phyloP scores from a whole-genome alignment of 345 rosid genomes.

The Dimocarpus longan region DNA sequence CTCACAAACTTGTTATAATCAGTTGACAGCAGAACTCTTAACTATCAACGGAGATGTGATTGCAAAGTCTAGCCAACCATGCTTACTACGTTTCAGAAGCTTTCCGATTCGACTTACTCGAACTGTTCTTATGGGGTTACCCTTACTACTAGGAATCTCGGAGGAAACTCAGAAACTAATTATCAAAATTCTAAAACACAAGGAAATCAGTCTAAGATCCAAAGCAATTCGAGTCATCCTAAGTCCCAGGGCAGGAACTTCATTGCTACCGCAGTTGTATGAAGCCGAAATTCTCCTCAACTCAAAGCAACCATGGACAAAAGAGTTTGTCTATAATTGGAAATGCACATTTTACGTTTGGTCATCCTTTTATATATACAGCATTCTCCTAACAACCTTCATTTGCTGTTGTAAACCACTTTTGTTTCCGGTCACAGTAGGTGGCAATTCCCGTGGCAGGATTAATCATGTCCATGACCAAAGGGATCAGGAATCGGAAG shows the following conservation, averaged over 20 bases:
- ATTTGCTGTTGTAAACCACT: constrained; percentile 46
- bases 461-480: not conserved
- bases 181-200: constrained; percentile 45
- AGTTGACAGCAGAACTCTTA: constrained; percentile 71
- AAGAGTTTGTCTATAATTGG: constrained; percentile 67
- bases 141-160: constrained; percentile 60
- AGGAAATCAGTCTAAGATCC: constrained; percentile 63
- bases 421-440: constrained; percentile 35
- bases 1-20: constrained; percentile 6
- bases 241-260: constrained; percentile 68
- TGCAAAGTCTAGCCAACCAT: constrained; percentile 67
- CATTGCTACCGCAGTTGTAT: constrained; percentile 57
- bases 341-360: constrained; percentile 75
- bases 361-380: constrained; percentile 56
- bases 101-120: constrained; percentile 55
- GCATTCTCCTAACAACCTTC: constrained; percentile 36
- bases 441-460: not conserved
- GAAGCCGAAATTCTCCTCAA: constrained; percentile 58
- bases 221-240: constrained; percentile 53
- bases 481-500: constrained; percentile 15
- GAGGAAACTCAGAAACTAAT: constrained; percentile 66
- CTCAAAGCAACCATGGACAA: constrained; percentile 68
- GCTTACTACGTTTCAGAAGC: constrained; percentile 74
- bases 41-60: constrained; percentile 48
- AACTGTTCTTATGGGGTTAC: constrained; percentile 57